Conservation (phyloP, 257 asterid species). For the Solanum tarapatanum region DNA sequence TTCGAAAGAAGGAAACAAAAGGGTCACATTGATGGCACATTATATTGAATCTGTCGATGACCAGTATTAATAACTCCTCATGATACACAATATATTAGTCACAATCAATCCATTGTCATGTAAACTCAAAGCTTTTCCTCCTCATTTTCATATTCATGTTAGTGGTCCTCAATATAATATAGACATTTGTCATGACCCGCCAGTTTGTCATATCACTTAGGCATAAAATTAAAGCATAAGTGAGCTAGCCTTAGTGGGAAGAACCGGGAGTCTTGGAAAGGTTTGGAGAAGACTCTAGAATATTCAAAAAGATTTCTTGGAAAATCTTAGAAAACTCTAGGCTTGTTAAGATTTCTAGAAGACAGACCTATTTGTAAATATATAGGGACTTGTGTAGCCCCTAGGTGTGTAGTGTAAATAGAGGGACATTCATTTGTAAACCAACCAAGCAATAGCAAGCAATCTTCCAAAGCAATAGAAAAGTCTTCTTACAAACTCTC, state of each 20-base stretch:
- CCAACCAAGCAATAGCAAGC: not conserved
- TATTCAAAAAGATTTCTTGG: too few relatives aligned
- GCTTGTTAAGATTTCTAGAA: not conserved
- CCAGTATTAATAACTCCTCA: not conserved
- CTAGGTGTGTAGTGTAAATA: not conserved
- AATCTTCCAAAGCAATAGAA: too few relatives aligned
- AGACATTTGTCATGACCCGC: not conserved
- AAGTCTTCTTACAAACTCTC: not conserved
- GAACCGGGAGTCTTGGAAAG: not conserved
- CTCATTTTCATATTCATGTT: not conserved
- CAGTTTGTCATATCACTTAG: not conserved
- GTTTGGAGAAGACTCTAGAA: not conserved
- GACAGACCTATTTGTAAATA: not conserved
- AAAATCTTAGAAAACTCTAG: not conserved
- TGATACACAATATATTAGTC: not conserved
- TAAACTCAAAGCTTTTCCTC: not conserved
- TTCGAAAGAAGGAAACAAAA: not conserved
- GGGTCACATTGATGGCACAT: not conserved
- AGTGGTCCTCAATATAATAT: not conserved
- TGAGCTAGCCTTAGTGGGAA: not conserved
- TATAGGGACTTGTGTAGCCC: not conserved
- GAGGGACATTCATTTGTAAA: not conserved
- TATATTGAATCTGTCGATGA: not conserved
- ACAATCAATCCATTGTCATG: not conserved
- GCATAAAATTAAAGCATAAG: not conserved